Evolutionary conservation across 2,329 filamentous ascomycete species (phyloP), one percentile per base, ranked within the genome.

Genomic region (Dactylellina parvicollis): DNA sequence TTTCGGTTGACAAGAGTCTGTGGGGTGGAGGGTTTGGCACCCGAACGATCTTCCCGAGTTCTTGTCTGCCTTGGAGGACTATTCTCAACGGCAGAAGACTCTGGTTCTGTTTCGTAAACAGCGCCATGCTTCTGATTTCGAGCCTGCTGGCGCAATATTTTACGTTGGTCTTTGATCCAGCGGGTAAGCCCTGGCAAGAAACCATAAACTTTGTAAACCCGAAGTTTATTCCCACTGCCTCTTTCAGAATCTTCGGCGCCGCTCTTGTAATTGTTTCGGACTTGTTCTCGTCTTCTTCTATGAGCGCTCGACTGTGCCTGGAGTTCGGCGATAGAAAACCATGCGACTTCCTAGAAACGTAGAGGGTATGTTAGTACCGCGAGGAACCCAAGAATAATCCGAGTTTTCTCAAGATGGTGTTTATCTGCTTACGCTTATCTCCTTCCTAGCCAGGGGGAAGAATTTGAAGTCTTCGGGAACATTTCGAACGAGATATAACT

Each of bases 121-220:
- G 59, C 74, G 40, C 30, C 65, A 46, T 46, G 57, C 47, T 55
- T 75, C 62, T 62, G 66, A 28, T 34, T 74, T 34, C 59, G 65
- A 61, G 44, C 71, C 59, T 49, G 74, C 20, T 26, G 67, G 52
- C 49, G 69, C 40, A 32, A 65, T 18, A 14, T 47, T 36, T 40
- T 75, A 54, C 57, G 59, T 60, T 60, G 66, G 5, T 71, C 60
- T 30, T 74, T 83, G 49, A 98, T 92, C 93, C 93, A 98, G 80
- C 92, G 92, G 81, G 92, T 93, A 52, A 99, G 82, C 4, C 88
- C 90, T 0, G 88, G 88, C 61, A 98, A 84, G 79, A 99, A 99
- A 0, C 94, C 93, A 0, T 92, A 92, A 16, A 99, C 95, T 92
- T 98, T 97, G 82, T 97, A 99, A 80, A 97, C 98, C 79, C 94